These are phyloP conservation scores for Diplocarpon rosae DNA, from an alignment of 2,329 filamentous ascomycete genomes.

Conservation along the genomic window DNA sequence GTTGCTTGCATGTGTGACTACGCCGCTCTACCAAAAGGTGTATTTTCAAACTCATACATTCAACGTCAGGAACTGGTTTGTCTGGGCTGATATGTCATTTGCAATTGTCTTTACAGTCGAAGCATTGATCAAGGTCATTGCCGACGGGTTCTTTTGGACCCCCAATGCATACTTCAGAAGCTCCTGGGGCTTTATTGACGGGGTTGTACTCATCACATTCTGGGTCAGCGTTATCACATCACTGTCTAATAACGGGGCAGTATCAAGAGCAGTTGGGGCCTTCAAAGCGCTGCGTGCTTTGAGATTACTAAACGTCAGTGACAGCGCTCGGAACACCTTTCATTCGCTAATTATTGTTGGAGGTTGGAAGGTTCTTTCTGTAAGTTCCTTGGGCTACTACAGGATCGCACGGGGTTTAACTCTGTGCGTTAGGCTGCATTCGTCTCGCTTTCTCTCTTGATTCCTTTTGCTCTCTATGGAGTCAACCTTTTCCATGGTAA, in stretches of 20 bases:
- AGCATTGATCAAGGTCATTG: slow-evolving; percentile 82
- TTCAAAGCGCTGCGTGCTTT: slow-evolving; percentile 94
- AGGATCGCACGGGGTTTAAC: slow-evolving; percentile 5
- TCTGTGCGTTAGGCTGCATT: slow-evolving; percentile 53
- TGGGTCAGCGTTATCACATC: slow-evolving; percentile 91
- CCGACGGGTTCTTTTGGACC: slow-evolving; percentile 92
- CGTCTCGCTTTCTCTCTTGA: slow-evolving; percentile 85
- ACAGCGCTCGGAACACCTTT: slow-evolving; percentile 91
- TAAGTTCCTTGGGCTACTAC: slow-evolving; percentile 11
- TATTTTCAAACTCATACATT: slow-evolving; percentile 57
- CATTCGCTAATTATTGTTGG: slow-evolving; percentile 92
- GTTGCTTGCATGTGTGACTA: slow-evolving; percentile 86
- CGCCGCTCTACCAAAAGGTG: slow-evolving; percentile 83
- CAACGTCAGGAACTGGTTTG: slow-evolving; percentile 74
- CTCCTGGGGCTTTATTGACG: slow-evolving; percentile 94
- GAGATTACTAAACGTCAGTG: slow-evolving; percentile 85
- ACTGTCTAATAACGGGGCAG: slow-evolving; percentile 67
- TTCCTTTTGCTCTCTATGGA: slow-evolving; percentile 94
- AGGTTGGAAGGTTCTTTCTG: slow-evolving; percentile 74
- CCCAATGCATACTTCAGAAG: slow-evolving; percentile 95
- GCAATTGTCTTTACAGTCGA: slow-evolving; percentile 78
- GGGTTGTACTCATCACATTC: slow-evolving; percentile 77
- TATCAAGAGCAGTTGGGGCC: slow-evolving; percentile 84
- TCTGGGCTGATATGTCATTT: slow-evolving; percentile 87
- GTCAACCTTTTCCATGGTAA: slow-evolving; percentile 84